Evolutionary conservation across 1,284 basidiomycete species (phyloP).

Genomic region (Heterobasidion parviporum): DNA sequence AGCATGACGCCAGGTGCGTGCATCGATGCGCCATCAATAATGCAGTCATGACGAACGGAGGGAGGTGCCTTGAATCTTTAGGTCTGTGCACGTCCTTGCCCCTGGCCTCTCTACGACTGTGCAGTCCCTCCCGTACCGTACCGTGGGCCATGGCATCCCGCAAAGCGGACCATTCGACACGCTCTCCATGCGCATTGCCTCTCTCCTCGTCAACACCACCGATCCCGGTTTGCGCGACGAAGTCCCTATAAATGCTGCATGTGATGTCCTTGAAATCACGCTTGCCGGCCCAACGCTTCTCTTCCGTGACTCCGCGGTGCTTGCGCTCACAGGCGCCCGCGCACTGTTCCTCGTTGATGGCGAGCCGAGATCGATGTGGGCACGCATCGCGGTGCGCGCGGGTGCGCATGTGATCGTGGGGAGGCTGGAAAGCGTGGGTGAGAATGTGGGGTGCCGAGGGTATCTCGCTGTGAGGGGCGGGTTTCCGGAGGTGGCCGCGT

Average conservation of each 20-base stretch:
- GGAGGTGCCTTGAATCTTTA: constrained; percentile 10
- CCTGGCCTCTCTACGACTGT: constrained; percentile 54
- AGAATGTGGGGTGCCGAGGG: constrained; percentile 32
- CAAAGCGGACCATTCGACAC: constrained; percentile 63
- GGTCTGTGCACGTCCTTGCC: constrained; percentile 48
- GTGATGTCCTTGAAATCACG: constrained; percentile 52
- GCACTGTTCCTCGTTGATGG: constrained; percentile 37
- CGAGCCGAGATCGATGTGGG: constrained; percentile 36
- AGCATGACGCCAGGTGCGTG: too few relatives aligned
- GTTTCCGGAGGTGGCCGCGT: constrained; percentile 48
- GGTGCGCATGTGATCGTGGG: constrained; percentile 27
- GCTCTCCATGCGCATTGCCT: constrained; percentile 50
- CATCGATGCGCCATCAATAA: too few relatives aligned
- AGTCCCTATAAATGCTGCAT: constrained; percentile 16
- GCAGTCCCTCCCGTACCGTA: constrained; percentile 58
- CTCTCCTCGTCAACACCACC: constrained; percentile 35
- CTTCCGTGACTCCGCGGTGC: constrained; percentile 42
- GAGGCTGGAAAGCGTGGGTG: constrained; percentile 25
- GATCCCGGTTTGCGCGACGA: too few relatives aligned
- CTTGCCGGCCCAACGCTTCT: constrained; percentile 10
- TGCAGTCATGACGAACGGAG: too few relatives aligned
- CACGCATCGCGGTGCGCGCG: constrained; percentile 35
- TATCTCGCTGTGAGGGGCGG: constrained; percentile 57
- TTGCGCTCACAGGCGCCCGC: constrained; percentile 51
- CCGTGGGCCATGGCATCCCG: constrained; percentile 53